phyloP scores from a whole-genome alignment of 148 eudicot genomes.

The Suaeda aralocaspica region DNA sequence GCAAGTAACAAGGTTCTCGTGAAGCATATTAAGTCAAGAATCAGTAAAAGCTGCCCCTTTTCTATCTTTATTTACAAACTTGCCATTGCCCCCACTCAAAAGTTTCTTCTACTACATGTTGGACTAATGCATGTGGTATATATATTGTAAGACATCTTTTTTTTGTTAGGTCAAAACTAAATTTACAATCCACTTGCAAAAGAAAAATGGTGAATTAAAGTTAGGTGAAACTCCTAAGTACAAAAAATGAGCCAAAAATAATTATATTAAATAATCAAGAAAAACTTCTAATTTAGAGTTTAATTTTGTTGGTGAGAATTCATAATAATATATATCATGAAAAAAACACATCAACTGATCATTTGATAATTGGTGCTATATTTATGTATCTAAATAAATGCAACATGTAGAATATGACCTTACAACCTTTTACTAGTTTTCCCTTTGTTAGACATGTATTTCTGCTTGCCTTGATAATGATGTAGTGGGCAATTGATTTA shows the following conservation, averaged over 20 bases:
- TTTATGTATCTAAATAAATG: no score
- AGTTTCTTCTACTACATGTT: not conserved
- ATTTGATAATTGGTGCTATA: no score
- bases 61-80: not conserved
- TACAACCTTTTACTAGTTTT: not conserved
- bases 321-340: no score
- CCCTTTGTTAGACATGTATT: not conserved
- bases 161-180: slow-evolving; percentile 2
- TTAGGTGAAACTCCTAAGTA: slow-evolving; percentile 1
- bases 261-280: no score
- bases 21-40: slow-evolving; percentile 3
- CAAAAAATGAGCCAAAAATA: no score
- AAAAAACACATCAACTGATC: no score
- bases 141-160: not conserved
- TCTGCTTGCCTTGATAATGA: no score
- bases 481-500: no score
- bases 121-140: not conserved
- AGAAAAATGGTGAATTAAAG: not conserved
- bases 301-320: no score
- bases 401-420: not conserved
- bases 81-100: not conserved
- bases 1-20: slow-evolving; percentile 9
- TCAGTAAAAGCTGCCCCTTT: slow-evolving; percentile 5
- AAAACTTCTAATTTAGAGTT: no score
- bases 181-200: not conserved